phyloP scores from a whole-genome alignment of 768 basidiomycete genomes.

The Leccinum subtestaceum region DNA sequence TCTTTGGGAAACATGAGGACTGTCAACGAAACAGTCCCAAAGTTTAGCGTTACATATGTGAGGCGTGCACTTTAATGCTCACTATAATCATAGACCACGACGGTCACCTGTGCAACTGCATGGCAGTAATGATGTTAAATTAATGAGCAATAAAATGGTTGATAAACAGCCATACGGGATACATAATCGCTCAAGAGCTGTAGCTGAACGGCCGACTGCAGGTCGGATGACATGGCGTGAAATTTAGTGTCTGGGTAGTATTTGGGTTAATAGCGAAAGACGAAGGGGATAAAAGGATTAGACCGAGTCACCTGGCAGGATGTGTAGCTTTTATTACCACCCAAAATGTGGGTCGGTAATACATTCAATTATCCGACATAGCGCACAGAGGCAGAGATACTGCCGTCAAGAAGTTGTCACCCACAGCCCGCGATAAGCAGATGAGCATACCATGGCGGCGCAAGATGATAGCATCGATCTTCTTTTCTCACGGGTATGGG shows the following conservation, averaged over 20 bases:
- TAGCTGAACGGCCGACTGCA: not conserved
- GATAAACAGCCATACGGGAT: not conserved
- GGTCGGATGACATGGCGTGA: not conserved
- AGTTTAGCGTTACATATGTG: not conserved
- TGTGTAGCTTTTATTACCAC: not conserved
- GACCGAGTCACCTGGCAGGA: not conserved
- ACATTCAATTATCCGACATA: not conserved
- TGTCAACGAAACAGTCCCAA: not conserved
- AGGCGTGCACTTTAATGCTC: not conserved
- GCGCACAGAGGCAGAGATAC: not conserved
- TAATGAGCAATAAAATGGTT: not conserved
- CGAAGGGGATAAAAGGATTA: not conserved
- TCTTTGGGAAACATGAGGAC: not conserved
- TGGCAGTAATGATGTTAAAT: not conserved
- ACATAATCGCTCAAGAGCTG: not conserved
- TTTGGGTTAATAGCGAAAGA: not conserved
- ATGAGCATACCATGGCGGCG: not conserved
- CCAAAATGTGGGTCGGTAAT: not conserved
- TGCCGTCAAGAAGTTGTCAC: not conserved
- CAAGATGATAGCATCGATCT: not conserved
- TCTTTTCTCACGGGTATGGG: not conserved
- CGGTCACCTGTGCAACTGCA: not conserved
- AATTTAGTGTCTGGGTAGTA: not conserved
- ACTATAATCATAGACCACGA: not conserved
- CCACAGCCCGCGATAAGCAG: not conserved